A percentile compares a stretch with the other conserved stretches of the same genome.
Evolutionary conservation across 2,329 filamentous ascomycete genomes (phyloP).

Genomic region (Pseudocercospora cruenta): DNA sequence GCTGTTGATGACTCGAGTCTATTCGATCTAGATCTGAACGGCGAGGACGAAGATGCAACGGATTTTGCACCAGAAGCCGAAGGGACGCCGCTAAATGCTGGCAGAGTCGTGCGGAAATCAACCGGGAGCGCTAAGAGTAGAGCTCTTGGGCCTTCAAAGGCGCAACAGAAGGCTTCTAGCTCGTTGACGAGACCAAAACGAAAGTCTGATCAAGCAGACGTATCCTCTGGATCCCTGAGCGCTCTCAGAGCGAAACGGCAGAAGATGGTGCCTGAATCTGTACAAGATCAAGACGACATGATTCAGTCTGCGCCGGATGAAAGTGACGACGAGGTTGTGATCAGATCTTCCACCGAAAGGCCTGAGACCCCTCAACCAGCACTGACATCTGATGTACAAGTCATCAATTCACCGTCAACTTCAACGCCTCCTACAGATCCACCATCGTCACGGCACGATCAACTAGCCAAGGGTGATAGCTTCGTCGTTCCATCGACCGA

Average conservation of each 20-base stretch:
- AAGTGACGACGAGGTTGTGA: conserved; percentile 12
- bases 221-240: conserved; percentile 24
- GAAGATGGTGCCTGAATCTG: conserved; percentile 7
- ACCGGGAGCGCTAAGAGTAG: conserved; percentile 2
- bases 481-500: conserved; percentile 27
- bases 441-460: conserved; percentile 38
- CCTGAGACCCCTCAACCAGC: conserved; percentile 25
- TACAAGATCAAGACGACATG: neutral
- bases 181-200: conserved; percentile 36
- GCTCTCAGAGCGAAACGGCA: conserved; percentile 29
- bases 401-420: conserved; percentile 41
- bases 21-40: conserved; percentile 34
- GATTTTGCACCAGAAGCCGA: conserved; percentile 66
- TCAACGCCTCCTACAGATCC: conserved; percentile 36
- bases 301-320: neutral
- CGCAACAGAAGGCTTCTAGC: neutral
- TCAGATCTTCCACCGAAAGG: conserved; percentile 25
- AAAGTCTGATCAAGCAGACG: conserved; percentile 31
- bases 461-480: conserved; percentile 26
- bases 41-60: conserved; percentile 38
- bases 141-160: conserved; percentile 4
- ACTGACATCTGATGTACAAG: conserved; percentile 35
- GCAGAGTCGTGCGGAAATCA: conserved; percentile 35
- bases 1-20: conserved; percentile 44
- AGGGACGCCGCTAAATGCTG: conserved; percentile 65